Percentiles rank a stretch among this genome's conserved stretches.
Evolutionary conservation across 225 moss, liverwort and hornwort genomes (phyloP).

Genomic region (Asterella californica): DNA sequence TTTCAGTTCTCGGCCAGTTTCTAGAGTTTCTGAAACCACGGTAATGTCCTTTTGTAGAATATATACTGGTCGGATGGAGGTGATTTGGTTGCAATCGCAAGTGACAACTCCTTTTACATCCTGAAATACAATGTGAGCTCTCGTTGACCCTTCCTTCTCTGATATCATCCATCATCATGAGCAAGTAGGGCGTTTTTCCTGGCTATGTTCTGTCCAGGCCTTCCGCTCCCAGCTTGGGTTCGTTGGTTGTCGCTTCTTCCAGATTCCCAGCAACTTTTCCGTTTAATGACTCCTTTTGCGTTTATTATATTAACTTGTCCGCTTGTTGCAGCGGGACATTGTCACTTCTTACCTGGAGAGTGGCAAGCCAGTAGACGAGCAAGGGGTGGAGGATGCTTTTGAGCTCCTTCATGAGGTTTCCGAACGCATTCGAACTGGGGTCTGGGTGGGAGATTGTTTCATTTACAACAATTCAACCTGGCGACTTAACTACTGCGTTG

Average conservation of each 20-base stretch:
- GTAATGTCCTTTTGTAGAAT: constrained; percentile 45
- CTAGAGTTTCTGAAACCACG: background rate
- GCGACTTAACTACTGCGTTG: constrained; percentile 91
- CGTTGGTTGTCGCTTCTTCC: background rate
- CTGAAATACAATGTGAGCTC: constrained; percentile 86
- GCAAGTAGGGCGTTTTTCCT: background rate
- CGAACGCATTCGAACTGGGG: constrained; percentile 77
- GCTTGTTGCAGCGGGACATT: constrained; percentile 57
- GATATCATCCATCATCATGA: too few relatives aligned
- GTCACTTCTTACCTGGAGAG: constrained; percentile 73
- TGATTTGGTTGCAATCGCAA: constrained; percentile 83
- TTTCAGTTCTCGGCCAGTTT: background rate
- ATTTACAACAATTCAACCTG: constrained; percentile 93
- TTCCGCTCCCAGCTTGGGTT: background rate
- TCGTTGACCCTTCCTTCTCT: background rate
- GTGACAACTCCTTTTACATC: constrained; percentile 91
- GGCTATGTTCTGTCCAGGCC: background rate
- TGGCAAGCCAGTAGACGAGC: constrained; percentile 86
- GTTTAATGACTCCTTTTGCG: background rate
- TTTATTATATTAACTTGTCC: background rate
- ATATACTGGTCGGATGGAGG: constrained; percentile 92
- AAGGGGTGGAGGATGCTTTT: constrained; percentile 97
- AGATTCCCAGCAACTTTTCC: background rate
- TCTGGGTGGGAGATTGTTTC: constrained; percentile 95
- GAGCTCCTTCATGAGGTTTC: constrained; percentile 83